Base-by-base conservation (phyloP, 257 asterid species). In the Primulina huaijiensis region DNA sequence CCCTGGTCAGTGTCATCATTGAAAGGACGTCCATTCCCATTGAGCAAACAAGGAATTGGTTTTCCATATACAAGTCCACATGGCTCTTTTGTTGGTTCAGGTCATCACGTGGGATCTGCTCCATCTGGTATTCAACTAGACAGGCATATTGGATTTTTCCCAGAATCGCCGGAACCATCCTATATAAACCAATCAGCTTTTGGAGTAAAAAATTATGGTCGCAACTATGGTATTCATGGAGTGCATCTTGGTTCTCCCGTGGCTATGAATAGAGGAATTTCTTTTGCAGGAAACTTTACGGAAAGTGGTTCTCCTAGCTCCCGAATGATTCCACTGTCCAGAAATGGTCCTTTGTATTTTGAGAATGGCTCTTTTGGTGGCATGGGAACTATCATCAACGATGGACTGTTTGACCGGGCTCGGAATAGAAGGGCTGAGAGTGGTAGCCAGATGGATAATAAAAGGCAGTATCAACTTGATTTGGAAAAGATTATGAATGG, bases 61-160 rank as follows among this genome's bases (percentile, higher is more conserved):
- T 75, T 78, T 72, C 69, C 86, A 33, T 77, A 66, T 72, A 52
- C 89, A n/a, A 75, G 60, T 65, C 80, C 62, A 57, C 79, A 67
- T 29, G 78, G 82, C 10, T 63, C 79, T 29, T 62, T 78, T 67
- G 64, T 73, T 40, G 57, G 63, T 74, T 75, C 88, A 65, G 56
- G 82, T 77, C 79, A 74, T 78, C 85, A 74, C 58, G 77, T 72
- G 60, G 96, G 89, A 58, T 86, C 96, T 53, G 92, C 95, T 78
- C 95, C 95, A 53, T 76, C 95, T 71, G 83, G 82, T 60, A 72
- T 76, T 71, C 86, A 83, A 53, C 71, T 74, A 5, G 75, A 86
- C 69, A 78, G 73, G 59, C 78, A 76, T 29, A 34, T 82, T 19
- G 84, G 89, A 43, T 77, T 66, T 71, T 70, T 68, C 78, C 90